Evolutionary conservation across 2,329 filamentous ascomycete genomes (phyloP), one percentile per base, ranked within the genome.

Genomic region (Huntiella savannae): DNA sequence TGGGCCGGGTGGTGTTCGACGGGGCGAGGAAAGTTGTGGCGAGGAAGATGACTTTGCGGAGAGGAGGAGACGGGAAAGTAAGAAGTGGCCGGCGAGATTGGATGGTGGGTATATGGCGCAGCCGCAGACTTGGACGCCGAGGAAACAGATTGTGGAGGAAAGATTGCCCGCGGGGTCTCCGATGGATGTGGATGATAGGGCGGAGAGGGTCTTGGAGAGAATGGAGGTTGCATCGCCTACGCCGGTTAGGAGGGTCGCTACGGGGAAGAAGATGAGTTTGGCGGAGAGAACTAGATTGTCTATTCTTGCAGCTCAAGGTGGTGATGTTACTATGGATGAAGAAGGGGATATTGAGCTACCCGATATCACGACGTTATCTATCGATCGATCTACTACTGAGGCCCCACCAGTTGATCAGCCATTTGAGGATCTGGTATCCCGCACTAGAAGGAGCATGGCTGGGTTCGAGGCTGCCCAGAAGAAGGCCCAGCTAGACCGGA

Each of bases 211-310:
- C 37, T 57, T 77, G 4, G 66, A 67, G 10, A 71, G 69, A 0
- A 69, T 77, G 57, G 61, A 67, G 17, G 65, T 65, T 40, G 63
- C 65, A 0, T 75, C 74, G 1, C 73, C 73, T 0, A 77, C 75
- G 0, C 75, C 75, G 0, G 57, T 62, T 38, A 77, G 75, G 53
- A 58, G 56, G 36, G 34, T 53, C 2, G 69, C 64, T 48, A 61
- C 64, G 0, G 66, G 73, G 0, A 73, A 74, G 43, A 70, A 68
- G 0, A 60, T 79, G 6, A 77, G 79, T 0, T 69, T 91, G 0
- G 71, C 79, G 3, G 85, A 92, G 56, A 79, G 86, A 41, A 92
- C 87, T 0, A 75, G 82, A 13, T 69, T 85, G 46, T 86, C 83
- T 13, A 88, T 94, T 77, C 75, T 78, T 0, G n/a, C 13, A 19